Base-by-base conservation (phyloP, 2,329 filamentous ascomycete species). In the Colletotrichum falcatum region DNA sequence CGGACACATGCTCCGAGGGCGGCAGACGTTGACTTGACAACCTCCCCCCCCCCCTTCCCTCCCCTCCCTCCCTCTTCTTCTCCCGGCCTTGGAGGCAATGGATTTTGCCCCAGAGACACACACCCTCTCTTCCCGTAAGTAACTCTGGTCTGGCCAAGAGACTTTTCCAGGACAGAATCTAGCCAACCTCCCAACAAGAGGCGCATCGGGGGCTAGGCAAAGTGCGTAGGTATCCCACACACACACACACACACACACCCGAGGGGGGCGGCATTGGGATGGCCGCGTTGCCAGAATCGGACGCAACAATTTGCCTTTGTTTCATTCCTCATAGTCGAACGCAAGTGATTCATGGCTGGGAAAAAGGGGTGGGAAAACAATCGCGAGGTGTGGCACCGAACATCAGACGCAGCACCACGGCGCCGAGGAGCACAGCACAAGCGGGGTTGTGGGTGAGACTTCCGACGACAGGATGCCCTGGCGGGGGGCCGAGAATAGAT, bases 401-500 rank as follows among this genome's bases (percentile, higher is more conserved):
- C 30, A 23, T 55, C 51, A 55, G 51, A 55, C 7, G 30, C 30
- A n/a, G 30, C 8, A n/a, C 30, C 20, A n/a, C 20, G 20, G 30
- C 51, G 12, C 51, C 51, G 30, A 55, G n/a, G 5, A 35, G 30
- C 30, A 35, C 30, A 55, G 30, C 51, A 55, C 12, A 5, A 37
- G 51, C 11, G 51, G 30, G 51, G 51, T n/a, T 12, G 20, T 1
- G 9, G 4, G 8, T n/a, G 20, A 35, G n/a, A 54, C 30, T 54
- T 54, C 30, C 51, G 51, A 54, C 51, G 51, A 54, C 51, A 23
- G 30, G 51, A 35, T 35, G 28, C 30, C 30, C 51, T 11, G 9
- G 49, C 16, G 28, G 20, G 30, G 23, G 35, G 51, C 51, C 51
- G 33, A 54, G 51, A 54, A 54, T 54, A 54, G 51, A 54, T 23